Conservation (phyloP, 371 early-diverging fungal genomes). For the Mucor ambiguus region DNA sequence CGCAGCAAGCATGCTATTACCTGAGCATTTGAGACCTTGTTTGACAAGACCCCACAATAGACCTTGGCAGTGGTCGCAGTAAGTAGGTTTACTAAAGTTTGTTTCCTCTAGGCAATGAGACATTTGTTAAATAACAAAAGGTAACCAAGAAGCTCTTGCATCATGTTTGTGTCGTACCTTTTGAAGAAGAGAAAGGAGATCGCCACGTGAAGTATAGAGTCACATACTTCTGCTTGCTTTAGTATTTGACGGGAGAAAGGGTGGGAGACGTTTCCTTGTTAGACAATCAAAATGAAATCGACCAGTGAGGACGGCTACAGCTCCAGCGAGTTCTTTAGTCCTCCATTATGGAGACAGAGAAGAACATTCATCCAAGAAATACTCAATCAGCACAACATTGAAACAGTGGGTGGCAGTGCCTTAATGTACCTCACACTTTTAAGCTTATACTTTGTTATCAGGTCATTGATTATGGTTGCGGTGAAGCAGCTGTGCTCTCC, state of each 20-base stretch:
- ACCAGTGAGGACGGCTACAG: neutral
- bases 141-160: slow-evolving; percentile 5
- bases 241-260: neutral
- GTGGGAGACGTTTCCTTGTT: neutral
- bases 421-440: no score
- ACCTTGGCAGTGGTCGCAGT: slow-evolving; percentile 29
- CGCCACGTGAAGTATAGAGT: slow-evolving; percentile 13
- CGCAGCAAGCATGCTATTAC: neutral
- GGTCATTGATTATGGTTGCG: slow-evolving; percentile 81
- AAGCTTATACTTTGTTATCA: slow-evolving; percentile 12
- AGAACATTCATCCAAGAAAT: slow-evolving; percentile 14
- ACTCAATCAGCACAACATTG: neutral
- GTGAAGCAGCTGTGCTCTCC: slow-evolving; percentile 66
- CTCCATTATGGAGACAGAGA: slow-evolving; percentile 23
- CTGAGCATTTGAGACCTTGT: slow-evolving; percentile 25
- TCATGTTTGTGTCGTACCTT: neutral
- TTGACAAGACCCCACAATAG: slow-evolving; percentile 31
- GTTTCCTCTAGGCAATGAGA: slow-evolving; percentile 22
- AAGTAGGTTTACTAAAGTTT: slow-evolving; percentile 23
- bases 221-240: neutral
- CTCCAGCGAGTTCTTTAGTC: slow-evolving; percentile 9
- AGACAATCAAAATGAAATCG: neutral
- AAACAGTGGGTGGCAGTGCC: slow-evolving; percentile 7
- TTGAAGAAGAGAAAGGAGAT: slow-evolving; percentile 1
- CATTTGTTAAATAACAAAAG: slow-evolving; percentile 5